These are phyloP conservation scores for Aurinia saxatilis DNA, from an alignment of 345 rosid species.

Conservation along the genomic window DNA sequence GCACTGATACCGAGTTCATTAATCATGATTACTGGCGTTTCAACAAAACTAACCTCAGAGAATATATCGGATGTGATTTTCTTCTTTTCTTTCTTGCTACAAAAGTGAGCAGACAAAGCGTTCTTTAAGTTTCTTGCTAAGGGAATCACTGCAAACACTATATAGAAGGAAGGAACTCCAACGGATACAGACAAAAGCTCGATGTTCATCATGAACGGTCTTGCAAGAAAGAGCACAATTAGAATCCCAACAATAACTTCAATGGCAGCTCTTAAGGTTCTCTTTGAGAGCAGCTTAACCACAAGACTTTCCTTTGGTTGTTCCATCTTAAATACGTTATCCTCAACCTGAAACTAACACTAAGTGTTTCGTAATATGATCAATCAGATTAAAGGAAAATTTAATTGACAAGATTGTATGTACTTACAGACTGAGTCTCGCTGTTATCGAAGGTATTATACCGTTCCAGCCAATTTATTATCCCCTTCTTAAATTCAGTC, in stretches of 20 bases:
- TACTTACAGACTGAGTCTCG: background rate
- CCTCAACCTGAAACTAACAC: background rate
- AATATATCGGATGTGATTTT: background rate
- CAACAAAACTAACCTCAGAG: background rate
- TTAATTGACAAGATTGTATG: background rate
- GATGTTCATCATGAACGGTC: background rate
- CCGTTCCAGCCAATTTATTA: background rate
- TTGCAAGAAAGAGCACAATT: background rate
- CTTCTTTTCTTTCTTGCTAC: background rate
- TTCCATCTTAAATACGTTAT: background rate
- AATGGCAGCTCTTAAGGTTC: background rate
- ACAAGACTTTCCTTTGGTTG: background rate
- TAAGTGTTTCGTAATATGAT: background rate
- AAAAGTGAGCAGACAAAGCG: background rate
- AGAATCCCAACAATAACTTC: background rate
- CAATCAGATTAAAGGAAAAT: background rate
- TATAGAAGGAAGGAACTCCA: background rate
- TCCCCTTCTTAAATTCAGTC: background rate
- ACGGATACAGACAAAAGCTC: background rate
- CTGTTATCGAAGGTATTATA: background rate
- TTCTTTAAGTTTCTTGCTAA: background rate
- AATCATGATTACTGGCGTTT: no score
- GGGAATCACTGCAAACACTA: background rate
- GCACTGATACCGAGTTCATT: background rate
- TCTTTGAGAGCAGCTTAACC: background rate